A percentile compares a stretch with the other conserved stretches of the same genome.
Evolutionary conservation across 176 grass and related monocot genomes (phyloP).

Genomic region (Oryza glumipatula): DNA sequence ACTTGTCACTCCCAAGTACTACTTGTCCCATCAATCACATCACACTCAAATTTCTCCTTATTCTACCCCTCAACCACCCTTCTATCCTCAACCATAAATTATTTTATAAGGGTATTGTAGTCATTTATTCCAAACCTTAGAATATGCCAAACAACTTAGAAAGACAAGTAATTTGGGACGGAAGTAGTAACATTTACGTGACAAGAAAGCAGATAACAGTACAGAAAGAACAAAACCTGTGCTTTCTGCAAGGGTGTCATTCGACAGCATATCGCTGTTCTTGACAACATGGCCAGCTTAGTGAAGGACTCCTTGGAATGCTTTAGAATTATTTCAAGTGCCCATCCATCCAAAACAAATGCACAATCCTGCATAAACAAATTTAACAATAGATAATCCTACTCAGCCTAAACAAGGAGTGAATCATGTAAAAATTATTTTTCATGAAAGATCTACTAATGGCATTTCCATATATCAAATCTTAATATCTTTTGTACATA

Average conservation of each 20-base stretch:
- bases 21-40: too few species aligned
- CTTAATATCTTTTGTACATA: too few species aligned
- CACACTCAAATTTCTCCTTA: too few species aligned
- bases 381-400: conserved; percentile 25
- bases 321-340: conserved; percentile 88
- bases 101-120: too few species aligned
- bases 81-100: too few species aligned
- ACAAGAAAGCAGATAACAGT: conserved; percentile 26
- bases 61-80: too few species aligned
- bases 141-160: too few species aligned
- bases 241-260: conserved; percentile 95
- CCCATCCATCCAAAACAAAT: conserved; percentile 91
- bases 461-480: too few species aligned
- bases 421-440: background rate
- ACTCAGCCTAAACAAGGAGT: conserved; percentile 25
- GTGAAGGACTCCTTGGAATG: conserved; percentile 81
- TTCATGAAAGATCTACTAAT: too few species aligned
- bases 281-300: conserved; percentile 71
- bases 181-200: background rate
- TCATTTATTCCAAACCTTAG: too few species aligned
- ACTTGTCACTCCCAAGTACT: too few species aligned
- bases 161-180: too few species aligned
- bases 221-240: conserved; percentile 54
- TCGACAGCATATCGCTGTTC: conserved; percentile 86
- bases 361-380: conserved; percentile 67